These are phyloP conservation scores for Syzygium oleosum DNA, from an alignment of 345 rosid genomes.

Conservation along the genomic window DNA sequence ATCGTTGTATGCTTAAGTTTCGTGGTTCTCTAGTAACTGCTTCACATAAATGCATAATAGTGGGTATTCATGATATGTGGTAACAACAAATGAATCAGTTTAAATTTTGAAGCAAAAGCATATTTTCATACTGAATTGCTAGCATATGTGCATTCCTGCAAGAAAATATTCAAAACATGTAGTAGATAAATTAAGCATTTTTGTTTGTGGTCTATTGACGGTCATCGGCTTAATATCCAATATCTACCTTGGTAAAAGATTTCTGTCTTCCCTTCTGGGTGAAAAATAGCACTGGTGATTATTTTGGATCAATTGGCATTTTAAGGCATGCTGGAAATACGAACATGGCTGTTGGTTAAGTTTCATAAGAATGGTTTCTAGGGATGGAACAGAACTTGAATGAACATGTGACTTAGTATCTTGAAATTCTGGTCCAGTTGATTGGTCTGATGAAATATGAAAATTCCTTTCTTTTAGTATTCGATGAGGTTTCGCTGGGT, in stretches of 20 bases:
- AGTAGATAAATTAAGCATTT: background rate
- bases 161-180: background rate
- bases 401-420: background rate
- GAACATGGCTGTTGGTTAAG: background rate
- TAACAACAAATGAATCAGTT: background rate
- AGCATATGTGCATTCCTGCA: background rate
- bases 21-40: background rate
- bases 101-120: background rate
- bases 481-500: background rate
- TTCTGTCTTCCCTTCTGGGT: background rate
- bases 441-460: background rate
- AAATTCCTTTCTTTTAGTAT: background rate
- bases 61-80: background rate
- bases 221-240: background rate
- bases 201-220: background rate
- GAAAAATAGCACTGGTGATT: background rate
- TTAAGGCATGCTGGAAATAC: background rate
- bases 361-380: background rate
- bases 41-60: background rate
- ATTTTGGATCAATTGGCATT: background rate
- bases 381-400: background rate
- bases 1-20: background rate
- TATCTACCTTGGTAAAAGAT: background rate
- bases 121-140: background rate
- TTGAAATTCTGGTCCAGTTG: background rate